These are phyloP conservation scores for Scedosporium dehoogii DNA, from an alignment of 2,329 filamentous ascomycete species.

Conservation along the genomic window DNA sequence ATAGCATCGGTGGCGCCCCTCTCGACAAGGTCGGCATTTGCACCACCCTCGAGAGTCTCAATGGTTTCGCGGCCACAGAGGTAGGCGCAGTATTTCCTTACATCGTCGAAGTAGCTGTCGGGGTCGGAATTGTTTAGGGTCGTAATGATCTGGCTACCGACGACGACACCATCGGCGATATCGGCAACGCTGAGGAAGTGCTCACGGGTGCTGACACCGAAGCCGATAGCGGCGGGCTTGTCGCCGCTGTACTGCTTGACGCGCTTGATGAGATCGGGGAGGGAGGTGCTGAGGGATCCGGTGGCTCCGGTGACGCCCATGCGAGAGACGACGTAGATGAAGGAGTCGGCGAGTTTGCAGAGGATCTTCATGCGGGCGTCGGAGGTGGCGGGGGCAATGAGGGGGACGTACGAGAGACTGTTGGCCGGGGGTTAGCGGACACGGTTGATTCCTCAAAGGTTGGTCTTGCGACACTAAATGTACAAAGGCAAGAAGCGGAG, in stretches of 20 bases:
- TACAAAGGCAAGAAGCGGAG: neutral
- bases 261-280: slow-evolving; percentile 71
- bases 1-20: slow-evolving; percentile 31
- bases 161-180: slow-evolving; percentile 88
- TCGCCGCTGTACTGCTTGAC: slow-evolving; percentile 91
- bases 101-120: slow-evolving; percentile 51
- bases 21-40: slow-evolving; percentile 49
- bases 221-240: slow-evolving; percentile 84
- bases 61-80: slow-evolving; percentile 37
- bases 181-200: slow-evolving; percentile 81
- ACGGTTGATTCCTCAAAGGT: neutral
- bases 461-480: neutral
- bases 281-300: slow-evolving; percentile 68
- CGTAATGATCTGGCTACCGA: slow-evolving; percentile 90
- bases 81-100: slow-evolving; percentile 79
- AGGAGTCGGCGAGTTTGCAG: slow-evolving; percentile 93
- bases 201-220: slow-evolving; percentile 90
- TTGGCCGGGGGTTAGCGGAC: neutral
- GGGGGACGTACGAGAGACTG: slow-evolving; percentile 87
- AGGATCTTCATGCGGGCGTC: slow-evolving; percentile 90
- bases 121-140: slow-evolving; percentile 60
- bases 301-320: slow-evolving; percentile 94
- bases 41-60: slow-evolving; percentile 7
- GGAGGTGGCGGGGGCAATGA: slow-evolving; percentile 90
- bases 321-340: slow-evolving; percentile 96